A percentile compares a stretch with the other conserved stretches of the same genome.
Evolutionary conservation across 768 basidiomycete species (phyloP).

Genomic region (Serpula lacrymans): DNA sequence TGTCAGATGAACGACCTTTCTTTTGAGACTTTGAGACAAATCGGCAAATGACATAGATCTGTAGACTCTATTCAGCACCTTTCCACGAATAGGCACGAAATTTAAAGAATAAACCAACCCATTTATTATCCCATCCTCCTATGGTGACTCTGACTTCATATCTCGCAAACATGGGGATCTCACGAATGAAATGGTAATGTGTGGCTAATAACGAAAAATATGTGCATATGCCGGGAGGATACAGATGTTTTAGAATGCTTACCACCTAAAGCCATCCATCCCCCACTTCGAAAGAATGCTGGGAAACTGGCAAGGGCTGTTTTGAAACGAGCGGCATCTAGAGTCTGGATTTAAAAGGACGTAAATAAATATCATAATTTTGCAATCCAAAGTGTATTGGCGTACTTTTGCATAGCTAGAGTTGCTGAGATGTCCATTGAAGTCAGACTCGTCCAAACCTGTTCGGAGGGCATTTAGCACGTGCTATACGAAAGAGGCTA

Average conservation of each 20-base stretch:
- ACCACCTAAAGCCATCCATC: constrained; percentile 57
- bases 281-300: constrained; percentile 53
- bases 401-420: constrained; percentile 74
- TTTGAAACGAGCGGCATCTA: constrained; percentile 49
- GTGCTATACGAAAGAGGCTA: constrained; percentile 7
- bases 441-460: constrained; percentile 74
- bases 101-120: constrained; percentile 44
- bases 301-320: constrained; percentile 50
- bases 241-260: background rate
- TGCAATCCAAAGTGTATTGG: background rate
- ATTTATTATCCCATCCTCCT: constrained; percentile 74
- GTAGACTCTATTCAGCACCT: too few species aligned
- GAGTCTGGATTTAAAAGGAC: constrained; percentile 21
- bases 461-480: constrained; percentile 1
- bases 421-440: constrained; percentile 74
- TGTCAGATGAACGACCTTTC: constrained; percentile 25
- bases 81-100: background rate
- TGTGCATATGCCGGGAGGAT: background rate
- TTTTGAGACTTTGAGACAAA: constrained; percentile 59
- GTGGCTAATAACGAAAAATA: constrained; percentile 39
- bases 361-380: background rate
- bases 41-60: constrained; percentile 64
- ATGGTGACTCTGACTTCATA: constrained; percentile 62
- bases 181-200: constrained; percentile 65
- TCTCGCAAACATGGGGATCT: constrained; percentile 58